Evolutionary conservation across 208 protist genomes (phyloP).

Genomic region (Leishmania tarentolae): DNA sequence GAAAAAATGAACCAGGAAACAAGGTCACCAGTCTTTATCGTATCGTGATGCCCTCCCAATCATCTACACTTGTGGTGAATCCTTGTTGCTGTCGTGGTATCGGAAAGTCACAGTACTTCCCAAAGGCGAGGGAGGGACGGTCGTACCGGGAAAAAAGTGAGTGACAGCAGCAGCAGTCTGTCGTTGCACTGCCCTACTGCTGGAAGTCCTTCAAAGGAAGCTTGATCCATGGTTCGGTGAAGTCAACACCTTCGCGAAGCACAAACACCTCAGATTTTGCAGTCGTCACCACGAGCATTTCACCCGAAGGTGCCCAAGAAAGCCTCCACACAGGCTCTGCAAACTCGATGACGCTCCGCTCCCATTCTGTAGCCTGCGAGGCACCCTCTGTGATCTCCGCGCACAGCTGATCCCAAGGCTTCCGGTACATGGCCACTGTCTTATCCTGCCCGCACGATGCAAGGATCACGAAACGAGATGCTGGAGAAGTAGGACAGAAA

Average conservation of each 20-base stretch:
- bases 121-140: neutral
- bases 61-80: neutral
- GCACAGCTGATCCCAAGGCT: slow-evolving; percentile 69
- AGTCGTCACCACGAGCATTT: slow-evolving; percentile 79
- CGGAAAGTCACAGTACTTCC: neutral
- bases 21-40: neutral
- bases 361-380: slow-evolving; percentile 51
- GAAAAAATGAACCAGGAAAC: neutral
- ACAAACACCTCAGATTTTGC: slow-evolving; percentile 71
- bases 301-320: slow-evolving; percentile 74
- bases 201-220: slow-evolving; percentile 73
- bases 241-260: slow-evolving; percentile 64
- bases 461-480: slow-evolving; percentile 58
- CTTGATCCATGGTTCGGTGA: slow-evolving; percentile 81
- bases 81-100: neutral
- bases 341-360: slow-evolving; percentile 64
- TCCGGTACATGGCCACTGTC: slow-evolving; percentile 74
- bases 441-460: slow-evolving; percentile 79
- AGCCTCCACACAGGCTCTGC: slow-evolving; percentile 79
- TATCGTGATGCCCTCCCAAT: neutral
- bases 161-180: neutral
- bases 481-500: slow-evolving; percentile 65
- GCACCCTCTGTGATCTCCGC: slow-evolving; percentile 18
- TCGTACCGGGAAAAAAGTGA: neutral
- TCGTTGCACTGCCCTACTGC: slow-evolving; percentile 14